Percentiles rank a stretch among this genome's conserved stretches.
These are phyloP conservation scores for Neobulgaria alba DNA, from an alignment of 2,329 filamentous ascomycete species.

Conservation along the genomic window DNA sequence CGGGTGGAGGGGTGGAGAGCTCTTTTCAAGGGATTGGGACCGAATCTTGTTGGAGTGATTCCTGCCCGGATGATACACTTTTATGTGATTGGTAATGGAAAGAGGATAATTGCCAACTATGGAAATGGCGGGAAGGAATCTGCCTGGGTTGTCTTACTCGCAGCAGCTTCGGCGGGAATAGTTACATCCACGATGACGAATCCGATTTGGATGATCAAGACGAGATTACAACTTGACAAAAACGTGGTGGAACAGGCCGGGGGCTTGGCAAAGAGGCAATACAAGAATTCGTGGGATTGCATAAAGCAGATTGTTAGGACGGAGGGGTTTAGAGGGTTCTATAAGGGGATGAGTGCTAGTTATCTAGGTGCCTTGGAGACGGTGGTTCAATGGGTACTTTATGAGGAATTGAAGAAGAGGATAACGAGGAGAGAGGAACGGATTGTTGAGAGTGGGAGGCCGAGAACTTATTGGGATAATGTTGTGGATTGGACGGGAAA, in stretches of 20 bases:
- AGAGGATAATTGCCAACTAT: conserved; percentile 67
- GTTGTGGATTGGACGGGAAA: conserved; percentile 73
- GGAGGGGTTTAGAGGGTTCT: conserved; percentile 75
- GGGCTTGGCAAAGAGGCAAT: conserved; percentile 51
- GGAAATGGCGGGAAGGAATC: conserved; percentile 63
- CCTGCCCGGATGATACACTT: conserved; percentile 90
- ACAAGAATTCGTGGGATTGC: conserved; percentile 84
- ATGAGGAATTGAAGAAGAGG: conserved; percentile 82
- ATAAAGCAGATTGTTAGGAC: conserved; percentile 70
- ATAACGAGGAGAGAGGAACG: conserved; percentile 56
- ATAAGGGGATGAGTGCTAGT: conserved; percentile 83
- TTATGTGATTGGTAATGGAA: conserved; percentile 87
- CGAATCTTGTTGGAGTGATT: conserved; percentile 82
- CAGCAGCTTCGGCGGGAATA: conserved; percentile 71
- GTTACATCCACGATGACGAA: conserved; percentile 88
- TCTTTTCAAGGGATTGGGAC: conserved; percentile 86
- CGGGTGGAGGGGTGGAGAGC: conserved; percentile 75
- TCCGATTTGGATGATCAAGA: conserved; percentile 96
- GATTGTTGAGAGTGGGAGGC: conserved; percentile 48
- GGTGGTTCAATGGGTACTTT: conserved; percentile 87
- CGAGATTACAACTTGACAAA: conserved; percentile 83
- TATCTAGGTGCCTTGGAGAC: conserved; percentile 88
- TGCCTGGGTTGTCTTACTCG: conserved; percentile 68
- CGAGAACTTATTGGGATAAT: conserved; percentile 63
- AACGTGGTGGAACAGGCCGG: conserved; percentile 56